These are phyloP conservation scores for Blastocystis sp. DNA, from an alignment of 352 stramenopile genomes.

Conservation along the genomic window DNA sequence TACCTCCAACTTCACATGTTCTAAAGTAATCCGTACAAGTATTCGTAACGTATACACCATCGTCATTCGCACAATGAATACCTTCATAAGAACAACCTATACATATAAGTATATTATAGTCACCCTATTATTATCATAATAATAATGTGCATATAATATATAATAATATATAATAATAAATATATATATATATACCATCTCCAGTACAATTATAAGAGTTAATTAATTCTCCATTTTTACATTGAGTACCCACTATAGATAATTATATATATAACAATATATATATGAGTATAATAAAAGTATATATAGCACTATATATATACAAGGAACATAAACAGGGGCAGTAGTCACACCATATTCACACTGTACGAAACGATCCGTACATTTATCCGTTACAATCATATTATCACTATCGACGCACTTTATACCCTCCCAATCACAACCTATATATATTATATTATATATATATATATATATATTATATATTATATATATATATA, in stretches of 20 bases:
- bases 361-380: slow-evolving; percentile 22
- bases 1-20: no score
- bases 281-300: no score
- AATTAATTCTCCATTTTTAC: slow-evolving; percentile 24
- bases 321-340: no score
- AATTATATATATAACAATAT: no score
- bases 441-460: no score
- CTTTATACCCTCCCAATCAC: slow-evolving; percentile 20
- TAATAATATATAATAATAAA: background rate
- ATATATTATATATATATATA: no score
- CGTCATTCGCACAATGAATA: slow-evolving; percentile 5
- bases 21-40: slow-evolving; percentile 7
- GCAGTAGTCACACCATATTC: slow-evolving; percentile 11
- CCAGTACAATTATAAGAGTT: background rate
- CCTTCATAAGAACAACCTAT: slow-evolving; percentile 21
- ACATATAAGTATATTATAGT: no score
- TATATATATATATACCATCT: slow-evolving; percentile 1
- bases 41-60: background rate
- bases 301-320: no score
- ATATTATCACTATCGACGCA: slow-evolving; percentile 6
- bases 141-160: no score
- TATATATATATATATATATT: no score
- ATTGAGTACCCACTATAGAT: slow-evolving; percentile 14
- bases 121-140: no score
- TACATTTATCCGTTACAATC: slow-evolving; percentile 10